Evolutionary conservation across 495 filamentous ascomycete species (phyloP), one percentile per base, ranked within the genome.

Genomic region (Lasiosphaeriaceae sp.): DNA sequence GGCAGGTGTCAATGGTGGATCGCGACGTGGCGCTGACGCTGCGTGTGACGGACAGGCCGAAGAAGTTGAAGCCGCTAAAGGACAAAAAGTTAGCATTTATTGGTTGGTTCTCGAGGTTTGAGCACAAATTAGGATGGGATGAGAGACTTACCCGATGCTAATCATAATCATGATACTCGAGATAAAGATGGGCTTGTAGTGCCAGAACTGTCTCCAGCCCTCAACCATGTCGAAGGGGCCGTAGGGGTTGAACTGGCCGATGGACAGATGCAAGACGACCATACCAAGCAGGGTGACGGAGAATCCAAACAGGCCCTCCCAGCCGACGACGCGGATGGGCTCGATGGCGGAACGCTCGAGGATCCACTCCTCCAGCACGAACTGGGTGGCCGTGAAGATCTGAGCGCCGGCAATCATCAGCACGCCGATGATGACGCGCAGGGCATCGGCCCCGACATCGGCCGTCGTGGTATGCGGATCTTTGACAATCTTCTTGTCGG

Each of bases 61-160:
- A 98, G 79, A 92, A 97, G 76, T 98, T 98, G 84, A 97, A 98
- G 50, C 93, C 91, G 37, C 92, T 93, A n/a, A n/a, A n/a, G 63
- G 7, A 17, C 53, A 16, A 31, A 3, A 31, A 0, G 29, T 47
- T 31, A 54, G 45, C 7, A 35, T 31, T n/a, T n/a, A 9, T 4
- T 3, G 26, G 9, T 4, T 31, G 26, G 26, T 31, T 31, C 26
- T 31, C 26, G 26, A 9, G 19, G 54, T 55, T 62, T 61, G 54
- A 35, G 53, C 54, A 45, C 52, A 52, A 34, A 55, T 11, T 46
- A 23, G 17, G 11, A 52, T 2, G 43, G 14, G n/a, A 34, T 11
- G 22, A 26, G 16, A 51, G 35, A 55, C 86, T 69, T 82, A 94
- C 87, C 92, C 92, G 66, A 98, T 97, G 67, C 88, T 92, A 62